These are phyloP conservation scores for Cinnamomum chago DNA, from an alignment of 164 flowering plant species.

Conservation along the genomic window DNA sequence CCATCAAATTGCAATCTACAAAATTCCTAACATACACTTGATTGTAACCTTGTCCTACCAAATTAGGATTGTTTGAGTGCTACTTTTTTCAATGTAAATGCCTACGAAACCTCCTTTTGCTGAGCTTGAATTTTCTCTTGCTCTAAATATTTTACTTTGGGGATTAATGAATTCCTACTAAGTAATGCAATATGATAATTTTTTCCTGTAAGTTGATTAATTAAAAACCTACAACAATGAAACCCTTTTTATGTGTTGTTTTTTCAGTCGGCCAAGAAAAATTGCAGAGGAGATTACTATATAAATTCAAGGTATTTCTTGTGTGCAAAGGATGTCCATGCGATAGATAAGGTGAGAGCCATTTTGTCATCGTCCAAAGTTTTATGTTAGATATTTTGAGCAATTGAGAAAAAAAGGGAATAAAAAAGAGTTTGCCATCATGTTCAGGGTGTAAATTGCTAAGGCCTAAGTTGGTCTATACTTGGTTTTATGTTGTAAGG, in stretches of 20 bases:
- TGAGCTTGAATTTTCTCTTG: too few species aligned
- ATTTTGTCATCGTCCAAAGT: neutral
- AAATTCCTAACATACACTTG: too few species aligned
- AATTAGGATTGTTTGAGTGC: too few species aligned
- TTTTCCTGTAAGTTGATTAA: too few species aligned
- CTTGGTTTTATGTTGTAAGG: neutral
- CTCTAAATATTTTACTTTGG: too few species aligned
- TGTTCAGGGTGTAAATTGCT: neutral
- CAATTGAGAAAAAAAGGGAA: neutral
- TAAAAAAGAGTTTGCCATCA: neutral
- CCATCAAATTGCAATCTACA: too few species aligned
- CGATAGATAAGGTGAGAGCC: constrained; percentile 11
- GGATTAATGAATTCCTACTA: too few species aligned
- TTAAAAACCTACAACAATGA: neutral
- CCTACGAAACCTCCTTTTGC: too few species aligned
- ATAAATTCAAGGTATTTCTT: constrained; percentile 21
- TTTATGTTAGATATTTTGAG: neutral
- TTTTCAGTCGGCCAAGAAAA: constrained; percentile 27
- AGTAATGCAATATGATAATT: too few species aligned
- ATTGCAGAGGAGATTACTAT: constrained; percentile 30
- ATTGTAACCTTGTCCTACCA: too few species aligned
- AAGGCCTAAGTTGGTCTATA: neutral
- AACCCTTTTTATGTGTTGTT: neutral
- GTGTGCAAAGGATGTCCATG: constrained; percentile 20
- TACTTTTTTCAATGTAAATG: too few species aligned